phyloP scores from a whole-genome alignment of 352 stramenopile genomes.

The Phytopythium vexans region DNA sequence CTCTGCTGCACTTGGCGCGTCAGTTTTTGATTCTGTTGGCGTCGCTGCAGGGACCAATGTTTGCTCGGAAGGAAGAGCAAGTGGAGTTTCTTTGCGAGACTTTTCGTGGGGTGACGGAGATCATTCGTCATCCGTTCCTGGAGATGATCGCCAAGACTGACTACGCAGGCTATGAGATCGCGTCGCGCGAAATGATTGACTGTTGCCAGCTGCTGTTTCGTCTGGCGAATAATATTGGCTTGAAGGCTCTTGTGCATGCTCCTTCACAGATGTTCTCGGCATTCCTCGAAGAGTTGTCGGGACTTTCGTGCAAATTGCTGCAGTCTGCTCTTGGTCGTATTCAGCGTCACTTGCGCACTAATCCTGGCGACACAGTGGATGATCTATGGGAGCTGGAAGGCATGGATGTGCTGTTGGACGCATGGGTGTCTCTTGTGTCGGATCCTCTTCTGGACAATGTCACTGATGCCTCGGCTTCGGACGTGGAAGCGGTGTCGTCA shows the following conservation, averaged over 20 bases:
- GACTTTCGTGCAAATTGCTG: constrained; percentile 67
- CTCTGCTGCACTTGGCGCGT: constrained; percentile 66
- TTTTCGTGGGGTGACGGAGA: constrained; percentile 54
- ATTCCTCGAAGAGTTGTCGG: constrained; percentile 68
- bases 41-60: constrained; percentile 71
- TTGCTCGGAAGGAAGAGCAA: constrained; percentile 54
- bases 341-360: constrained; percentile 43
- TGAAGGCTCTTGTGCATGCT: constrained; percentile 45
- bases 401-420: constrained; percentile 75
- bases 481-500: constrained; percentile 31
- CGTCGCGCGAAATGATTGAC: constrained; percentile 80
- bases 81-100: constrained; percentile 70
- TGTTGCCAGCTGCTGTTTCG: constrained; percentile 80
- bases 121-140: constrained; percentile 75
- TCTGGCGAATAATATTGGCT: constrained; percentile 70
- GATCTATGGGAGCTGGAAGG: constrained; percentile 85
- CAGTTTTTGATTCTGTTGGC: constrained; percentile 82
- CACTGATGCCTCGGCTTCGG: constrained; percentile 16
- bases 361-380: constrained; percentile 45
- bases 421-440: constrained; percentile 72
- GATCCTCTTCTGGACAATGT: constrained; percentile 50
- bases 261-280: constrained; percentile 42
- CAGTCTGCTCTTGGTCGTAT: constrained; percentile 64
- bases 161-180: constrained; percentile 60
- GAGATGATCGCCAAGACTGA: constrained; percentile 62